Base-by-base conservation (phyloP, 192 early-diverging fungal species). In the Spizellomyces sp. region DNA sequence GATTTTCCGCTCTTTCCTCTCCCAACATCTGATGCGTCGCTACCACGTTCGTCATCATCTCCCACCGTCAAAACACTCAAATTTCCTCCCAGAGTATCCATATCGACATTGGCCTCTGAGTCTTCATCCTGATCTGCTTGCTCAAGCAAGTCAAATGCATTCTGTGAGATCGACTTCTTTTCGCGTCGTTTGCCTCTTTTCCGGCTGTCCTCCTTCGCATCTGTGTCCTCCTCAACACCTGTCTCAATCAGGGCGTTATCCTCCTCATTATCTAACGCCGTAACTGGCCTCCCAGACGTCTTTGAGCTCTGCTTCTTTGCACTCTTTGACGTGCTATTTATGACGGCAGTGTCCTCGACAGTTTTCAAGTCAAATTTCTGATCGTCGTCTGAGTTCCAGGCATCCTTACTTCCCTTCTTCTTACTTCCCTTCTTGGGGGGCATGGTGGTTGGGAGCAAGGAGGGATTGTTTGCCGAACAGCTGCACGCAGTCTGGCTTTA, bases 351-450 rank as follows among this genome's bases (percentile, higher is more conserved):
- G 27, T 36, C 27, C 3, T 36, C 27, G 1, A 36, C 27, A 48
- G 43, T 5, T 47, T 14, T 21, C 14, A 65, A 14, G 46, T 65
- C 64, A 27, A 7, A 47, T 48, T 65, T 50, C 27, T 64, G 7
- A 14, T 70, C 68, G 10, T 70, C 46, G 45, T 70, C 68, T 9
- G 68, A 64, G 58, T 70, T 48, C 68, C 68, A 70, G 44, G n/a
- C 68, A 50, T 70, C 68, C 68, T 70, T 62, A 9, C 6, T 17
- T 9, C 12, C 42, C 59, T 70, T 70, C 58, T 70, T 70, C 44
- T 48, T 48, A 12, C 62, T 70, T 47, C 47, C 60, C 41, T 44
- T 62, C 59, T 70, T 70, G 43, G 68, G 68, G 21, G 68, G 68
- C 68, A 70, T 70, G 21, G 19, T 63, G 50, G 50, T 19, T 54